A percentile compares a stretch with the other conserved stretches of the same genome.
Conservation (phyloP, 2,329 filamentous ascomycete genomes). For the Botrytis fragariae region DNA sequence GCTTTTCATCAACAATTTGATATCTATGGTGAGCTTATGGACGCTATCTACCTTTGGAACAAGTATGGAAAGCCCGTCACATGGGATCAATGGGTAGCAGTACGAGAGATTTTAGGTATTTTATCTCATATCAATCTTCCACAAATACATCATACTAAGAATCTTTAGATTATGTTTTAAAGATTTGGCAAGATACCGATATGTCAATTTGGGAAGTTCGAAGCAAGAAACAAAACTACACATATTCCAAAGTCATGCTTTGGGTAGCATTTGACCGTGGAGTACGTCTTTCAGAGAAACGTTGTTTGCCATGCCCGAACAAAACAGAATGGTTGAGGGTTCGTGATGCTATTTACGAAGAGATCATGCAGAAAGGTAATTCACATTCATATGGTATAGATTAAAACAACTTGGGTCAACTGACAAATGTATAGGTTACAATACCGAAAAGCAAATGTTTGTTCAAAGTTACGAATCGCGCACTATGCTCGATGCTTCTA, state of each 20-base stretch:
- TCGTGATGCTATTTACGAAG: slow-evolving; percentile 68
- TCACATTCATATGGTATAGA: background rate
- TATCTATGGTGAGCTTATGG: slow-evolving; percentile 77
- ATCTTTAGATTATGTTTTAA: slow-evolving; percentile 62
- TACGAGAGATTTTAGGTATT: slow-evolving; percentile 62
- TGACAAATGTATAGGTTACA: slow-evolving; percentile 54
- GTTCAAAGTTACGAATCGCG: slow-evolving; percentile 73
- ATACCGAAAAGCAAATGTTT: slow-evolving; percentile 65
- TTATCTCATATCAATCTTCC: background rate
- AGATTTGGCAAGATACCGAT: slow-evolving; percentile 64
- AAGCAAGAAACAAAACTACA: slow-evolving; percentile 72
- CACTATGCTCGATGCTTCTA: slow-evolving; percentile 69
- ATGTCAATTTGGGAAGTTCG: slow-evolving; percentile 86
- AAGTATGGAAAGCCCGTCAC: slow-evolving; percentile 74
- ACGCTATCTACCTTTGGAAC: slow-evolving; percentile 74
- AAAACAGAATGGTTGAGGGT: slow-evolving; percentile 63
- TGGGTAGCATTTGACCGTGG: slow-evolving; percentile 80
- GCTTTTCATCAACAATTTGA: slow-evolving; percentile 75
- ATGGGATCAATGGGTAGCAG: slow-evolving; percentile 72
- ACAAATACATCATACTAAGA: slow-evolving; percentile 23
- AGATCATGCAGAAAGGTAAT: slow-evolving; percentile 69
- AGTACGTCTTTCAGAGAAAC: slow-evolving; percentile 69
- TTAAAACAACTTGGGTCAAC: background rate
- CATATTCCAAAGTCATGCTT: slow-evolving; percentile 80
- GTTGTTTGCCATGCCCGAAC: slow-evolving; percentile 72